Percentiles rank a stretch among this genome's conserved stretches.
Conservation (phyloP, 257 asterid genomes). For the Scutellaria baicalensis region DNA sequence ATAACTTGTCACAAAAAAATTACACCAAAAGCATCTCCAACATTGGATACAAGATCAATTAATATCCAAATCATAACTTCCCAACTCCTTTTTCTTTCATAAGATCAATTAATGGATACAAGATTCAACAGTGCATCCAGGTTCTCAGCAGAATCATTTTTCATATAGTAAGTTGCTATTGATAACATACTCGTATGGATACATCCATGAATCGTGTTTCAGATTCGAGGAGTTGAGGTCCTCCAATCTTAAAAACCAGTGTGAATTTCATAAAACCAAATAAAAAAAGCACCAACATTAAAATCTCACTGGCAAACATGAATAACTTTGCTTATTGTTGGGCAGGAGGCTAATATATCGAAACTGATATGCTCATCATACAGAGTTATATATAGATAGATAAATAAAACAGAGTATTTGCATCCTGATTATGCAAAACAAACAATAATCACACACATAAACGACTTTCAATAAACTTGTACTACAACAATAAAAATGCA, state of each 20-base stretch:
- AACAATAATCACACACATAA: neutral
- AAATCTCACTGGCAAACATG: neutral
- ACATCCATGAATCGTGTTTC: too few species aligned
- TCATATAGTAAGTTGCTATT: too few species aligned
- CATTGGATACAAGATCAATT: too few species aligned
- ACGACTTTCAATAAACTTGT: neutral
- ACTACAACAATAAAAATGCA: neutral
- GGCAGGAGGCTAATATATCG: neutral
- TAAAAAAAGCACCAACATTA: too few species aligned
- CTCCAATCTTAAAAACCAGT: too few species aligned
- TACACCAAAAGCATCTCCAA: neutral
- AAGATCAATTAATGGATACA: neutral
- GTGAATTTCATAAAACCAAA: too few species aligned
- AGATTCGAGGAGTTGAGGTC: too few species aligned
- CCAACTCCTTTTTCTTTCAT: neutral
- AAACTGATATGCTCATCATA: neutral
- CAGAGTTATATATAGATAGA: neutral
- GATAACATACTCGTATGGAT: too few species aligned
- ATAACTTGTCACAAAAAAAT: neutral
- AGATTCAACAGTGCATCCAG: neutral
- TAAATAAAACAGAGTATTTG: neutral
- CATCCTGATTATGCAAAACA: neutral
- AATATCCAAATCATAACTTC: neutral
- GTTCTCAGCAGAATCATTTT: neutral
- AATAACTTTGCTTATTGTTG: neutral